Evolutionary conservation across 805 yeast genomes (phyloP).

Genomic region (Wickerhamiella azyma): DNA sequence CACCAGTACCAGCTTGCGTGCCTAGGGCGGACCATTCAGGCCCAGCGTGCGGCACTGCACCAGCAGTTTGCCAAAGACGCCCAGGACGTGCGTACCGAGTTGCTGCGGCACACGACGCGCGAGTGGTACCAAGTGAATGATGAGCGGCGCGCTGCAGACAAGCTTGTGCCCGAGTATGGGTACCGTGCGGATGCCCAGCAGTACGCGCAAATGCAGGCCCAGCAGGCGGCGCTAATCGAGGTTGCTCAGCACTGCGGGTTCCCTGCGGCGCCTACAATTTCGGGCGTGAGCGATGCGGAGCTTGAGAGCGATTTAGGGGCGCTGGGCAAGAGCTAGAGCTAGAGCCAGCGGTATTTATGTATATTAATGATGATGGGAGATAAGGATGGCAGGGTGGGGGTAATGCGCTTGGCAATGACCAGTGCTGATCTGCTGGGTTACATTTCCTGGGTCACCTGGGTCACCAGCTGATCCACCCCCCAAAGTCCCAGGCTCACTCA

Average conservation of each 20-base stretch:
- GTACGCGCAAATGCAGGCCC: conserved; percentile 29
- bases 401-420: too few relatives aligned
- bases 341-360: background rate
- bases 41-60: conserved; percentile 65
- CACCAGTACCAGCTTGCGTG: conserved; percentile 60
- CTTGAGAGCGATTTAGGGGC: conserved; percentile 56
- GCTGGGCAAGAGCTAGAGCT: conserved; percentile 36
- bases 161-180: conserved; percentile 35
- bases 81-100: conserved; percentile 49
- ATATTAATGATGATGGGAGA: background rate
- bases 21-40: conserved; percentile 67
- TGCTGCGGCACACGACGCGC: conserved; percentile 62
- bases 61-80: conserved; percentile 63
- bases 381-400: too few relatives aligned
- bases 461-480: background rate
- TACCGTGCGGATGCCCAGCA: conserved; percentile 30
- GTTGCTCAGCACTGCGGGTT: conserved; percentile 55
- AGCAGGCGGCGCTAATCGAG: conserved; percentile 54
- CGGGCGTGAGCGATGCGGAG: conserved; percentile 56
- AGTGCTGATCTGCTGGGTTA: too few relatives aligned
- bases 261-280: conserved; percentile 68
- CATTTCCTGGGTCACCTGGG: too few relatives aligned
- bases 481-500: background rate
- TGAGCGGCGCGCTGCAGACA: conserved; percentile 74
- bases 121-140: conserved; percentile 86